phyloP scores from a whole-genome alignment of 139 green algal genomes.

The Bryopsis sp. region DNA sequence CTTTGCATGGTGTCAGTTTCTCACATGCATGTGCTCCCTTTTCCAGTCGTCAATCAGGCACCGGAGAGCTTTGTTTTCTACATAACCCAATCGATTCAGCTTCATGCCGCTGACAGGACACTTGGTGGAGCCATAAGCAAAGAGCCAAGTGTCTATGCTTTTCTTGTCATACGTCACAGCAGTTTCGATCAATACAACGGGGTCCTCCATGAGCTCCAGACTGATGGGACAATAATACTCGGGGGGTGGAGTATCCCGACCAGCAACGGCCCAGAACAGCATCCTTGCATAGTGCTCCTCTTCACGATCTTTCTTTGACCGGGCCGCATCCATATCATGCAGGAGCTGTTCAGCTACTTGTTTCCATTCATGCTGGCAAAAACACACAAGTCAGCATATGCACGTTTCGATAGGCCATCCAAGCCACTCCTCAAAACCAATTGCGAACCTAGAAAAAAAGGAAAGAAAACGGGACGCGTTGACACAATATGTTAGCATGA shows the following conservation, averaged over 20 bases:
- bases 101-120: conserved; percentile 12
- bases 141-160: conserved; percentile 16
- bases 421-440: no score
- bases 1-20: no score
- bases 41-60: neutral
- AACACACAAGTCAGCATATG: no score
- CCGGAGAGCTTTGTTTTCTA: neutral
- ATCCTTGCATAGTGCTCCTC: conserved; percentile 7
- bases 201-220: conserved; percentile 20
- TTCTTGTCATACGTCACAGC: conserved; percentile 20
- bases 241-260: conserved; percentile 11
- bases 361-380: conserved; percentile 3
- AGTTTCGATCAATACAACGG: conserved; percentile 23
- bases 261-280: conserved; percentile 5
- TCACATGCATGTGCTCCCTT: neutral
- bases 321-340: neutral
- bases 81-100: neutral
- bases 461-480: no score
- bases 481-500: no score
- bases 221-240: conserved; percentile 30
- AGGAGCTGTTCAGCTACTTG: neutral
- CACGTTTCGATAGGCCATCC: no score
- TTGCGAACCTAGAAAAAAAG: no score
- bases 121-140: neutral
- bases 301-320: neutral